Base-by-base conservation (phyloP, 345 rosid species). In the Lenwebbia sp. region DNA sequence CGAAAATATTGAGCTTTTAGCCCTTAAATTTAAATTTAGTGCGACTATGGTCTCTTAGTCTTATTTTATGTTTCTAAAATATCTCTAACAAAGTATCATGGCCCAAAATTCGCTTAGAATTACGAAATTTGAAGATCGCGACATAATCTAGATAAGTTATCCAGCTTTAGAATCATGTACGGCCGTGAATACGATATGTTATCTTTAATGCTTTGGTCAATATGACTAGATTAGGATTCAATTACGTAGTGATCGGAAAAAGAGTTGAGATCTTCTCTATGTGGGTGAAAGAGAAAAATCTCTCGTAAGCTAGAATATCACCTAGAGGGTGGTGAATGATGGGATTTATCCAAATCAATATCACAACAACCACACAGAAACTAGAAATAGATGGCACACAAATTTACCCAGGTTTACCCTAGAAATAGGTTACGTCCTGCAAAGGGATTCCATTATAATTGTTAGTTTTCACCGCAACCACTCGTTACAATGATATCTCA, bases 121-220 rank as follows among this genome's bases (percentile, higher is more conserved):
- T 4, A 4, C 41, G 41, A 40, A 40, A 40, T 40, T 40, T 40
- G 41, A 40, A 40, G 41, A 40, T 40, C 41, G 5, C 41, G 5
- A 40, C 5, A 5, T 40, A 4, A n/a, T 2, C 7, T 13, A 13
- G 70, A 58, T 58, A 6, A 58, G 9, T 58, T 58, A 13, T 4
- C n/a, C 2, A 0, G 0, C 10, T 58, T n/a, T 12, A 58, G 19
- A n/a, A 58, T n/a, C 3, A 40, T 4, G 41, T 40, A 14, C 0
- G 5, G 5, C 14, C 0, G 5, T 62, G 40, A 30, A 62, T 14
- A 13, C 1, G 5, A 62, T 28, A 1, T 3, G 22, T 9, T 62
- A 7, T 17, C 23, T 21, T 54, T 7, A 14, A 14, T 28, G 75
- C 22, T 6, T 28, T 14, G 21, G 5, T 28, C 0, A 2, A 40